These are phyloP conservation scores for Entrophospora sp. DNA, from an alignment of 192 early-diverging fungal genomes.

Conservation along the genomic window DNA sequence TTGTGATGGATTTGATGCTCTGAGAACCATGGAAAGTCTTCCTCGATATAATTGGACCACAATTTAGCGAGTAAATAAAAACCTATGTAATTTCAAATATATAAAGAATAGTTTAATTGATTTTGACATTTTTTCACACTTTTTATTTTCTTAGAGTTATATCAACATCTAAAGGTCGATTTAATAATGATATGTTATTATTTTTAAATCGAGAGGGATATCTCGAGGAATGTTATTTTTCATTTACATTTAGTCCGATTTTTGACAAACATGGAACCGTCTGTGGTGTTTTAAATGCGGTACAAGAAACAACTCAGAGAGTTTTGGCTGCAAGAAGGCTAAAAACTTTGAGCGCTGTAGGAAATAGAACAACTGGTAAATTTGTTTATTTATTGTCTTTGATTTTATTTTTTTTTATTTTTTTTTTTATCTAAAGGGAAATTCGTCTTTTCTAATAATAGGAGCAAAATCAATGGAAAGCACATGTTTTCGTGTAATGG, in stretches of 20 bases:
- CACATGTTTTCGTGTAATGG: not conserved
- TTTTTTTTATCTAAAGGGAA: not conserved
- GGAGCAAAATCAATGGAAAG: slow-evolving; percentile 10
- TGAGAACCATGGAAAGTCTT: slow-evolving; percentile 14
- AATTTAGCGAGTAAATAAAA: too few species aligned
- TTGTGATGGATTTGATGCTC: slow-evolving; percentile 30
- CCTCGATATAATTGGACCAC: too few species aligned
- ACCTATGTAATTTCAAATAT: too few species aligned
- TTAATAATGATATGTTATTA: not conserved
- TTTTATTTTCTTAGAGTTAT: not conserved
- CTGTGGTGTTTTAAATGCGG: slow-evolving; percentile 26
- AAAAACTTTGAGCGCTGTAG: slow-evolving; percentile 27
- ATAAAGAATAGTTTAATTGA: not conserved
- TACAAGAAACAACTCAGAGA: slow-evolving; percentile 28
- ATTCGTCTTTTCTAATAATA: not conserved
- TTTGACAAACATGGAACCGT: slow-evolving; percentile 24
- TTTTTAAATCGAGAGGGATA: slow-evolving; percentile 26
- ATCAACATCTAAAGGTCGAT: not conserved
- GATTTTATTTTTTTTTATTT: not conserved
- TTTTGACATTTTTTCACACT: not conserved
- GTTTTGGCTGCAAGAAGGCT: slow-evolving; percentile 28
- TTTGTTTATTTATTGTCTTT: not conserved
- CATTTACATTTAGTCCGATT: slow-evolving; percentile 31
- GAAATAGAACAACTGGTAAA: slow-evolving; percentile 22
- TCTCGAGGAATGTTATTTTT: slow-evolving; percentile 33